phyloP scores from a whole-genome alignment of 345 rosid genomes.

The Erodium maritimum region DNA sequence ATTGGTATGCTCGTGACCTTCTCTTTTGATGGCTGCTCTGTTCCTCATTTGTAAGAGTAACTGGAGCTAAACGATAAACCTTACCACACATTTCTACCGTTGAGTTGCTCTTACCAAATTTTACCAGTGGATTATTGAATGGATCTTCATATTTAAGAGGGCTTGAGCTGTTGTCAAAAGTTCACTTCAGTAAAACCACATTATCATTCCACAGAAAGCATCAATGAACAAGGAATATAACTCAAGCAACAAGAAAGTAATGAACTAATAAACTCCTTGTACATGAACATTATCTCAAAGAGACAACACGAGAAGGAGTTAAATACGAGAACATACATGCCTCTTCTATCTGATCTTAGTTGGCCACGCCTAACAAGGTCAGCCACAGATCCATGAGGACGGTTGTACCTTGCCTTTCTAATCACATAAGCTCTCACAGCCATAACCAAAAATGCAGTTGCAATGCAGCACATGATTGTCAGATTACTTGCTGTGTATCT shows the following conservation, averaged over 20 bases:
- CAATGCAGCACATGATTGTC: slow-evolving; percentile 35
- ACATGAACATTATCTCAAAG: not conserved
- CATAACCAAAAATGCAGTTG: slow-evolving; percentile 42
- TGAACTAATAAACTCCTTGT: not conserved
- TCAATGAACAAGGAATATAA: not conserved
- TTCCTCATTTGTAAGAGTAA: slow-evolving; percentile 68
- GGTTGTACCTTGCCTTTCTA: slow-evolving; percentile 35
- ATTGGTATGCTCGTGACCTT: slow-evolving; percentile 92
- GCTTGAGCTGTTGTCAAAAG: slow-evolving; percentile 39
- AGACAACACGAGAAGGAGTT: not conserved
- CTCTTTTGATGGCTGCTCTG: slow-evolving; percentile 73
- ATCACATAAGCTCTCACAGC: slow-evolving; percentile 30
- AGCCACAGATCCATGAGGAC: slow-evolving; percentile 61
- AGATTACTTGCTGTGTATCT: slow-evolving; percentile 22
- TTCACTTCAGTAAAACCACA: not conserved
- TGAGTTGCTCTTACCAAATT: slow-evolving; percentile 58
- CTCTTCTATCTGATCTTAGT: slow-evolving; percentile 94
- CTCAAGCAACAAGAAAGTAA: not conserved
- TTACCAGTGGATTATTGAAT: slow-evolving; percentile 82
- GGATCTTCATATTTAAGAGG: slow-evolving; percentile 86
- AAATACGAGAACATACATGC: slow-evolving; percentile 75
- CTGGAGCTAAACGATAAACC: slow-evolving; percentile 69
- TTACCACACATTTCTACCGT: slow-evolving; percentile 94
- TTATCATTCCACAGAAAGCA: not conserved
- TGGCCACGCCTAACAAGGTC: slow-evolving; percentile 98